These are phyloP conservation scores for Hanseniaspora jakobsenii DNA, from an alignment of 805 yeast species.

Conservation along the genomic window DNA sequence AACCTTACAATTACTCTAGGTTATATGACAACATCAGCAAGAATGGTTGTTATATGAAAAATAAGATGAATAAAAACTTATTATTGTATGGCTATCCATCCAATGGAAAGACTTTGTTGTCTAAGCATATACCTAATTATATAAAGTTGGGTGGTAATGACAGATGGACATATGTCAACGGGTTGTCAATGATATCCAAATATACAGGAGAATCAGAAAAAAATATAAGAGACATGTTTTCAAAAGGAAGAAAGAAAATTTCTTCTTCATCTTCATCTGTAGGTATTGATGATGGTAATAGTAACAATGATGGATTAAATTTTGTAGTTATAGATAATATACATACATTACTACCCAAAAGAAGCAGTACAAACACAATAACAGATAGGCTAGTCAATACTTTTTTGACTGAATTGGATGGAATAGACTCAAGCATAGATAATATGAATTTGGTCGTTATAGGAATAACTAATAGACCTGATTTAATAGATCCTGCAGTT, in stretches of 20 bases:
- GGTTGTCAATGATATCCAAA: constrained; percentile 6
- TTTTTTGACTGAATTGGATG: constrained; percentile 95
- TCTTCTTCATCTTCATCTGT: too few relatives aligned
- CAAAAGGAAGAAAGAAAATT: constrained; percentile 78
- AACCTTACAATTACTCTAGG: not conserved
- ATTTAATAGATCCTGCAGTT: constrained; percentile 85
- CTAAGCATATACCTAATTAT: not conserved
- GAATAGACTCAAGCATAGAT: constrained; percentile 85
- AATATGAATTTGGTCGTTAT: constrained; percentile 60
- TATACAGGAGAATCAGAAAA: constrained; percentile 42
- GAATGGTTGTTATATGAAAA: too few relatives aligned
- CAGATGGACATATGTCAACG: not conserved
- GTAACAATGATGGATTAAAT: constrained; percentile 37
- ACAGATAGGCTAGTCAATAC: constrained; percentile 97
- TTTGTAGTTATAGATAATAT: constrained; percentile 88
- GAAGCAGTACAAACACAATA: constrained; percentile 96
- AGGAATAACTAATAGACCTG: constrained; percentile 95
- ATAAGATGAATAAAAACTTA: not conserved
- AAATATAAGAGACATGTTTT: constrained; percentile 82
- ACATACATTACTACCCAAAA: constrained; percentile 92
- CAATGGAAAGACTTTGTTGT: constrained; percentile 8
- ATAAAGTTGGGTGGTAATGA: not conserved
- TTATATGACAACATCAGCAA: not conserved
- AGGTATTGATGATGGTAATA: too few relatives aligned
- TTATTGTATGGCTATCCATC: constrained; percentile 11